Evolutionary conservation across 768 basidiomycete genomes (phyloP).

Genomic region (Strobilomyces dryophilus): DNA sequence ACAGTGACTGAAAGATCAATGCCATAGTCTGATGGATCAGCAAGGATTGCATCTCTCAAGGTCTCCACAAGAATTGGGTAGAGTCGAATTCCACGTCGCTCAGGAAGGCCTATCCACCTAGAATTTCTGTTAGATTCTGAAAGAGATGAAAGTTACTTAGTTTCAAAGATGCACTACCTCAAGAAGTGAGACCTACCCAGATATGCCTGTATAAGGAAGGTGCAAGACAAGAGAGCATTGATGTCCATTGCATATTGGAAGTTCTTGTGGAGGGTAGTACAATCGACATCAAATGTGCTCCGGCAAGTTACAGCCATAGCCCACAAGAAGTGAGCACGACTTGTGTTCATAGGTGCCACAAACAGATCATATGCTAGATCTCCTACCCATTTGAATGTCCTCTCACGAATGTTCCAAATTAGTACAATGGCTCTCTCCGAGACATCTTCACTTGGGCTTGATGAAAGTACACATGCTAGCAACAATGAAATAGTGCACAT

Average conservation of each 20-base stretch:
- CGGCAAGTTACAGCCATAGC: not conserved
- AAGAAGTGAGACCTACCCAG: not conserved
- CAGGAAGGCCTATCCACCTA: no score
- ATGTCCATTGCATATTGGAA: no score
- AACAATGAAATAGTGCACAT: conserved; percentile 32
- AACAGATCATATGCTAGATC: not conserved
- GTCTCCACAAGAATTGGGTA: conserved; percentile 15
- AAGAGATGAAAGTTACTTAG: no score
- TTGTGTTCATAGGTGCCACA: not conserved
- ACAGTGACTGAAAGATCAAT: conserved; percentile 11
- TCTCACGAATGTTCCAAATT: not conserved
- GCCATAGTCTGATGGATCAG: not conserved
- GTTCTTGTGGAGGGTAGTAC: no score
- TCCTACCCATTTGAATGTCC: not conserved
- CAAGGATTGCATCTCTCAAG: not conserved
- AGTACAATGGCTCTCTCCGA: not conserved
- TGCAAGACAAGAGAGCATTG: conserved; percentile 15
- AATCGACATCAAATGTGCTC: not conserved
- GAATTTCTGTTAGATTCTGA: no score
- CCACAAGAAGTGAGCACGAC: not conserved
- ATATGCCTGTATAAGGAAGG: conserved; percentile 18
- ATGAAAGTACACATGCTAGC: not conserved
- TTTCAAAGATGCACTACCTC: no score
- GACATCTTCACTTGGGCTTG: not conserved
- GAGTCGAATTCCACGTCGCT: conserved; percentile 21